These are phyloP conservation scores for Drechslerella dactyloides DNA, from an alignment of 2,329 filamentous ascomycete species.

Conservation along the genomic window DNA sequence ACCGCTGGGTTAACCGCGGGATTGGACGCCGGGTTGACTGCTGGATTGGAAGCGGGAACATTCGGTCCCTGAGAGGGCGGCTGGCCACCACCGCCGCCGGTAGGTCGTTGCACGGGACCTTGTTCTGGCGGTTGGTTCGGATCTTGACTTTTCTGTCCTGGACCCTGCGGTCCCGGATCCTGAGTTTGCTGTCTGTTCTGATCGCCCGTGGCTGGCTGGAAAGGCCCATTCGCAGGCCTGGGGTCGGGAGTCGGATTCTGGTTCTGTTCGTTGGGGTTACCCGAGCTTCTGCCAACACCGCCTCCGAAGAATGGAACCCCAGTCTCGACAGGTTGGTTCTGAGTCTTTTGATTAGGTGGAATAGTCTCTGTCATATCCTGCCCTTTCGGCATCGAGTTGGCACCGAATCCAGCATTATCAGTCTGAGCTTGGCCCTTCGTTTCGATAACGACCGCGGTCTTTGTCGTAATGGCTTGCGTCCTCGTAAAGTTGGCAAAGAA, in stretches of 20 bases:
- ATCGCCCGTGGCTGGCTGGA: no score
- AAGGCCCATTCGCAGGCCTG: no score
- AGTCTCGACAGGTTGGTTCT: no score
- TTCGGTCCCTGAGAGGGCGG: conserved; percentile 6
- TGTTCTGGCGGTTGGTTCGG: no score
- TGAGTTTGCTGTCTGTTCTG: no score
- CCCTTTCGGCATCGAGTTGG: neutral
- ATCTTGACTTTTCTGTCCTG: no score
- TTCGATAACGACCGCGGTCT: conserved; percentile 40
- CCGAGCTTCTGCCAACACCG: no score
- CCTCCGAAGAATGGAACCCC: no score
- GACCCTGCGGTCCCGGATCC: no score
- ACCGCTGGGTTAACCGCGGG: neutral
- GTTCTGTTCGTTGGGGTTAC: neutral
- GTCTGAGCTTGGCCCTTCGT: conserved; percentile 25
- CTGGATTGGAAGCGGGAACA: neutral
- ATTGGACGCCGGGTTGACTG: neutral
- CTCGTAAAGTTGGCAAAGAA: conserved; percentile 24
- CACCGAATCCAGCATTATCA: neutral
- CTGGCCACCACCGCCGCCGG: neutral
- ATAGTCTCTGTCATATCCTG: neutral
- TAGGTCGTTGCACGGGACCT: neutral
- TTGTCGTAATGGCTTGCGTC: conserved; percentile 21
- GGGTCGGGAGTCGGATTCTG: neutral
- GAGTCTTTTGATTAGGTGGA: neutral